phyloP scores from a whole-genome alignment of 306 rosid species.

The Biancaea sappan region DNA sequence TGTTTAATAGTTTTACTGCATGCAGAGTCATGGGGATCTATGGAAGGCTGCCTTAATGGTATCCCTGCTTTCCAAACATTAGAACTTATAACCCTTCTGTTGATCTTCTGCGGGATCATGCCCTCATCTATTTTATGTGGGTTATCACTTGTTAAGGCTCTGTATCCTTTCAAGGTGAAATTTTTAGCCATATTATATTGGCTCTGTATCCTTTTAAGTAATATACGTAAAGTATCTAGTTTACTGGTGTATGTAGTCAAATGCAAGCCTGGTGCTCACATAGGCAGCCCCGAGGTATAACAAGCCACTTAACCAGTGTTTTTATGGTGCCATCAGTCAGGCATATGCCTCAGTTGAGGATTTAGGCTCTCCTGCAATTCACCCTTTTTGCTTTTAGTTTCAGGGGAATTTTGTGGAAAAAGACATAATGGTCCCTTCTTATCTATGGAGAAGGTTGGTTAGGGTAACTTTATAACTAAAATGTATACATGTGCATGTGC shows the following conservation, averaged over 20 bases:
- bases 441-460: not conserved
- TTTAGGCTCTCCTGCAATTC: no score
- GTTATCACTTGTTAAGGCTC: conserved; percentile 13
- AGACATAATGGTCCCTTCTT: not conserved
- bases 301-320: not conserved
- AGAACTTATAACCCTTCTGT: not conserved
- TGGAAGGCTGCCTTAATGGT: conserved; percentile 6
- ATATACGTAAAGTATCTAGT: not conserved
- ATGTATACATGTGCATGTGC: not conserved
- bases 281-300: not conserved
- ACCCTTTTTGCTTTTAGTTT: conserved; percentile 3
- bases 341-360: not conserved
- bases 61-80: not conserved
- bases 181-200: conserved; percentile 5
- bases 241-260: not conserved
- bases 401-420: not conserved
- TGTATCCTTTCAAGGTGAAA: not conserved
- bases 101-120: conserved; percentile 5
- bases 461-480: not conserved
- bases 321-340: not conserved
- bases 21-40: conserved; percentile 8
- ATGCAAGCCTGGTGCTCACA: not conserved
- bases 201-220: not conserved
- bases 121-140: conserved; percentile 9
- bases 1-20: conserved; percentile 18